Evolutionary conservation across 352 stramenopile genomes (phyloP).

Genomic region (Phytopythium delawarense): DNA sequence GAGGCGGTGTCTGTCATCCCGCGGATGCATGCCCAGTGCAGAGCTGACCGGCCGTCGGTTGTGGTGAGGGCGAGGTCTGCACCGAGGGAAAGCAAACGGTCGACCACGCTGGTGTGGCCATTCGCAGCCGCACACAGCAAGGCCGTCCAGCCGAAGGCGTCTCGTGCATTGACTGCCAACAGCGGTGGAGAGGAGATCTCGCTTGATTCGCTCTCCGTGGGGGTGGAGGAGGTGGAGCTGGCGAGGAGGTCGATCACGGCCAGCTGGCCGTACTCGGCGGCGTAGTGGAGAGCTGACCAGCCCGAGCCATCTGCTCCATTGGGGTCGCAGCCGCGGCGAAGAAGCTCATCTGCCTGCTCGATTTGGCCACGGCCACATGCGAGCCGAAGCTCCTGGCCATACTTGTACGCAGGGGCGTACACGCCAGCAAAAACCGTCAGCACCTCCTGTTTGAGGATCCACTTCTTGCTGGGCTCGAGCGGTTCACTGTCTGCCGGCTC

Average conservation of each 20-base stretch:
- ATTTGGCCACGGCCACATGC: constrained; percentile 52
- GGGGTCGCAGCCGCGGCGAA: constrained; percentile 53
- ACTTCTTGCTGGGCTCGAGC: constrained; percentile 1
- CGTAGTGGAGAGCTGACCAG: constrained; percentile 65
- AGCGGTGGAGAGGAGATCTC: neutral
- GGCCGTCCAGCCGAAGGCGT: constrained; percentile 48
- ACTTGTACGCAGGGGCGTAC: constrained; percentile 72
- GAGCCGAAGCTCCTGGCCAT: constrained; percentile 53
- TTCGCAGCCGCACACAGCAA: constrained; percentile 58
- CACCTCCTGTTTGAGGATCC: constrained; percentile 28
- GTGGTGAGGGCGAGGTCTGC: constrained; percentile 30
- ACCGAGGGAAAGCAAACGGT: constrained; percentile 33
- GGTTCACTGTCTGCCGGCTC: constrained; percentile 5
- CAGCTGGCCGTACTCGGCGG: constrained; percentile 54
- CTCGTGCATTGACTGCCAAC: constrained; percentile 34
- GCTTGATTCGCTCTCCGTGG: neutral
- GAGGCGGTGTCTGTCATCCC: constrained; percentile 32
- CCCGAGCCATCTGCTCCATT: constrained; percentile 60
- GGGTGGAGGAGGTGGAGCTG: constrained; percentile 12
- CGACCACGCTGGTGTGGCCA: constrained; percentile 36
- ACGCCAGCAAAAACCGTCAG: constrained; percentile 55
- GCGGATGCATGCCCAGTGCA: constrained; percentile 62
- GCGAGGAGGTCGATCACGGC: constrained; percentile 36
- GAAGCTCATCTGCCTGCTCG: constrained; percentile 35
- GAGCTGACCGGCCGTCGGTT: constrained; percentile 42